Base-by-base conservation (phyloP, 2,329 filamentous ascomycete species). In the Cladosporium sp. region DNA sequence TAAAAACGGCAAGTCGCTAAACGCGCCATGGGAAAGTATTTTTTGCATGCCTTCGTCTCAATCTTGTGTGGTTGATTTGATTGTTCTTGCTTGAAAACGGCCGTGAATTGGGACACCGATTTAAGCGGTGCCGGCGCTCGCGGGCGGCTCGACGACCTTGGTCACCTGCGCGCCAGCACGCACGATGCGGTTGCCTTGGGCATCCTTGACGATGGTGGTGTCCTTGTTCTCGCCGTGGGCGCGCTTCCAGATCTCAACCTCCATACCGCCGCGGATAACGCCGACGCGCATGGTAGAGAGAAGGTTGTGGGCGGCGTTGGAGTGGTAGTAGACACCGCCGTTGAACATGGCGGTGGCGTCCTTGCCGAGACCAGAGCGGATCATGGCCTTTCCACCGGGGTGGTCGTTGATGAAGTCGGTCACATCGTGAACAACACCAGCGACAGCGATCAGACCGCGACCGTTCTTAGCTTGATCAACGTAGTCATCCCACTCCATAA, bases 221-320 rank as follows among this genome's bases (percentile, higher is more conserved):
- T 91, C 87, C 76, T 92, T 91, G 76, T 86, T 88, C 72, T 91
- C 86, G 61, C 83, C 80, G 69, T 91, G 85, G 50, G 86, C 82
- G 36, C 87, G 84, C 80, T 93, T 93, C 88, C 88, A 94, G 71
- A 93, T 90, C 77, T 94, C 88, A 22, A 94, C 88, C 69, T 93
- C 88, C 67, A 86, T 89, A 38, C 88, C 88, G 57, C 88, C 88
- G 46, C 87, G 86, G 56, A 94, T 85, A 42, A 94, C 88, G 69
- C 87, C 88, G 12, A 93, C 84, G 59, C 88, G 80, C 87, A 93
- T 93, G 59, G 87, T 93, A 7, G 86, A 90, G 56, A 94, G 78
- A 54, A 93, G 72, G 73, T 94, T 94, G 78, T 94, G 88, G 30
- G 88, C 88, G 50, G 87, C 88, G 72, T 94, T 94, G 67, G 85